Evolutionary conservation across 768 basidiomycete species (phyloP), one percentile per base, ranked within the genome.

Genomic region (Leucocoprinus sp.): DNA sequence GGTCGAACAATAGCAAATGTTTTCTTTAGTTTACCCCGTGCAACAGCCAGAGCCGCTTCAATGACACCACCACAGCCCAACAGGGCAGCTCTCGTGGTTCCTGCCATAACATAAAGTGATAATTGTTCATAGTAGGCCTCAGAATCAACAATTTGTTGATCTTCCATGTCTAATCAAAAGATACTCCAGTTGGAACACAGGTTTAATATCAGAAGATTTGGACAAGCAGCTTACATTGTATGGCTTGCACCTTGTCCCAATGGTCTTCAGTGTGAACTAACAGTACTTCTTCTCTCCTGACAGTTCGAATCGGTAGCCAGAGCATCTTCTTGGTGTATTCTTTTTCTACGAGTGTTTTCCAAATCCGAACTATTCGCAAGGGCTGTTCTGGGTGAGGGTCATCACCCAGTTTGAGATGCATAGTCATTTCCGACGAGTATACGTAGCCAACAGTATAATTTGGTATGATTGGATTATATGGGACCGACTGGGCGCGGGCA

Each of bases 11-110:
- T 90, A 2, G 96, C 96, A 59, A 99, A 85, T 0, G 87, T 74
- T 61, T 93, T 97, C 56, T 84, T 74, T 29, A 97, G 69, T 53
- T 82, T 74, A 11, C 82, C 65, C 26, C 79, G 78, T 24, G 90
- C 93, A 36, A 98, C 93, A 3, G 89, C 81, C 9, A 92, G 69
- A 56, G 80, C 76, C 3, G 92, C 87, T 61, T 96, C 92, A 51
- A 98, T 83, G 39, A 93, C 93, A 7, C 95, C 93, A 1, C 96
- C 96, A 55, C 91, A 93, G 52, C 93, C 95, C 26, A 98, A 65
- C 23, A 81, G 74, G 3, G 96, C 93, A 21, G 89, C 81, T 35
- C 77, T 74, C 0, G 93, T 86, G 2, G 96, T 96, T 24, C 80
- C 78, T 34, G 76, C 74, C 68, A 85, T 84, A 37, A 98, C 84